A percentile compares a stretch with the other conserved stretches of the same genome.
Conservation (phyloP, 345 rosid species). For the Euphorbia lathyris region DNA sequence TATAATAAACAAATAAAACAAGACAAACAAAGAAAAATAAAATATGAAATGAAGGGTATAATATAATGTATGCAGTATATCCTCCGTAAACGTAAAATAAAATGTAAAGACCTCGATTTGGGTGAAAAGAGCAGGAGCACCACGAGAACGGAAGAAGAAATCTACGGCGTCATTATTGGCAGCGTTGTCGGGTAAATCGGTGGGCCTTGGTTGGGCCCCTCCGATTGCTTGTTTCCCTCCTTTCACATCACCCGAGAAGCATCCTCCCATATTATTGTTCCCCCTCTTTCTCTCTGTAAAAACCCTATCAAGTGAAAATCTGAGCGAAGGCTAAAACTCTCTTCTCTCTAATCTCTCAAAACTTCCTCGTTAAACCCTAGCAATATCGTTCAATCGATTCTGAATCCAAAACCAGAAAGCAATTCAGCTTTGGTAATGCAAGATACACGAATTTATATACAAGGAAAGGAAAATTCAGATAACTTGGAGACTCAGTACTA, state of each 20-base stretch:
- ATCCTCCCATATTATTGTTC: conserved; percentile 46
- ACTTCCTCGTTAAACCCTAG: no score
- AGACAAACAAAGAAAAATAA: background rate
- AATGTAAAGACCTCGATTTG: conserved; percentile 78
- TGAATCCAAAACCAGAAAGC: background rate
- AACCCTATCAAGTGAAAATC: background rate
- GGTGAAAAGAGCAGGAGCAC: conserved; percentile 48
- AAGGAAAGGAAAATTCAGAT: no score
- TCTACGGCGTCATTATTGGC: conserved; percentile 68
- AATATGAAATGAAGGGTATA: no score
- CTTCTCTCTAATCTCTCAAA: no score
- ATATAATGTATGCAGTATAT: no score
- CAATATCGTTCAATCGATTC: background rate
- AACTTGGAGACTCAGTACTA: no score
- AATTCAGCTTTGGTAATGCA: background rate
- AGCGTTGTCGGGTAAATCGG: conserved; percentile 18
- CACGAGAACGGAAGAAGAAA: conserved; percentile 54
- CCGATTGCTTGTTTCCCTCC: conserved; percentile 81
- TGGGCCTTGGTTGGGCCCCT: conserved; percentile 43
- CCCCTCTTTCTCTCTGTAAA: conserved; percentile 5
- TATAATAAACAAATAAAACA: background rate
- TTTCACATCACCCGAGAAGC: conserved; percentile 53
- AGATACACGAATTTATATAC: background rate
- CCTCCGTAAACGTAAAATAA: no score
- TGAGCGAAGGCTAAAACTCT: no score